Conservation (phyloP, 2,329 filamentous ascomycete species). For the Colletotrichum destructivum region DNA sequence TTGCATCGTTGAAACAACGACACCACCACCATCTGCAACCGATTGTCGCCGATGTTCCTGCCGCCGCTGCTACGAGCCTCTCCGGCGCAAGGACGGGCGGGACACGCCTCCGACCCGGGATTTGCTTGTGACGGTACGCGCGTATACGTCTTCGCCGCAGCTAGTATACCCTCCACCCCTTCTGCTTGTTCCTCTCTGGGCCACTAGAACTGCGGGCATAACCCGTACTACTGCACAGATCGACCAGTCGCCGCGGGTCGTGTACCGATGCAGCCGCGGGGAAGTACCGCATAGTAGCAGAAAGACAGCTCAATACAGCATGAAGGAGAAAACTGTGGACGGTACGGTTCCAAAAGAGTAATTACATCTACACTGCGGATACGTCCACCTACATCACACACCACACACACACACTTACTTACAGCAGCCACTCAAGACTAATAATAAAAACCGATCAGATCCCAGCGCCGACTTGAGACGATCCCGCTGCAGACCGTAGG, state of each 20-base stretch:
- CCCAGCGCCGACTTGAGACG: slow-evolving; percentile 36
- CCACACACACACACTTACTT: neutral
- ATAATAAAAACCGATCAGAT: slow-evolving; percentile 15
- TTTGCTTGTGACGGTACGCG: neutral
- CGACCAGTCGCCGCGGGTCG: slow-evolving; percentile 34
- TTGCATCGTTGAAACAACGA: slow-evolving; percentile 20
- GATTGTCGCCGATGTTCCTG: neutral
- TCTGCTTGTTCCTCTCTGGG: neutral
- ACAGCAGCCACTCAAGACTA: slow-evolving; percentile 1
- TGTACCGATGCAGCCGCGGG: slow-evolving; percentile 31
- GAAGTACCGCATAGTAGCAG: slow-evolving; percentile 12
- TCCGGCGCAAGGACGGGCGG: neutral
- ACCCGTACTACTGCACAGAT: slow-evolving; percentile 29
- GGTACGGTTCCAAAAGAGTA: neutral
- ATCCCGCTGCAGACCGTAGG: slow-evolving; percentile 33
- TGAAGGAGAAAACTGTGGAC: neutral
- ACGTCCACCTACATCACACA: neutral
- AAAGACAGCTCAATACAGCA: neutral
- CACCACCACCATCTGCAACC: slow-evolving; percentile 6
- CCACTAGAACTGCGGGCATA: neutral
- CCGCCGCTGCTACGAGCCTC: neutral
- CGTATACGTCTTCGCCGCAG: neutral
- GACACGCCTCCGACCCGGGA: neutral
- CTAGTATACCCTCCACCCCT: too few species aligned
- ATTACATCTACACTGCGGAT: neutral